A percentile compares a stretch with the other conserved stretches of the same genome.
Conservation (phyloP, 129 eudicot species). For the Apium graveolens region DNA sequence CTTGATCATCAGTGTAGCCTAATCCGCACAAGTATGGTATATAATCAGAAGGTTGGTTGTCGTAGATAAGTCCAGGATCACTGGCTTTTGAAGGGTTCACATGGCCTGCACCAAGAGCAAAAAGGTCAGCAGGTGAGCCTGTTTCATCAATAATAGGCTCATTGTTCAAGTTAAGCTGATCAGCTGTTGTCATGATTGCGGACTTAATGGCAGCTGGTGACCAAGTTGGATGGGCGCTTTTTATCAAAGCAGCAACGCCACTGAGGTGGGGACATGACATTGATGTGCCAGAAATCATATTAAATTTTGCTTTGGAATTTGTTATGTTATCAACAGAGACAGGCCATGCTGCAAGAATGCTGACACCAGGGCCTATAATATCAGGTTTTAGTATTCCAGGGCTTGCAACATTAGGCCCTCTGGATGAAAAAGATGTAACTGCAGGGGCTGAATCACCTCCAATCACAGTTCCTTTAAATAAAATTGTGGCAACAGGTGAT, state of each 20-base stretch:
- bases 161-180: constrained; percentile 28
- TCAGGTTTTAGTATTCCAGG: constrained; percentile 56
- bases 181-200: constrained; percentile 37
- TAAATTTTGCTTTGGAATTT: constrained; percentile 16
- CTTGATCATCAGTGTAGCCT: constrained; percentile 28
- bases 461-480: constrained; percentile 31
- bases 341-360: constrained; percentile 56
- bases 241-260: constrained; percentile 42
- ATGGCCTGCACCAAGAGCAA: constrained; percentile 45
- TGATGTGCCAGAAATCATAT: constrained; percentile 48
- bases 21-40: constrained; percentile 36
- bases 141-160: constrained; percentile 32
- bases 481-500: constrained; percentile 26
- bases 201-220: constrained; percentile 56
- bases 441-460: constrained; percentile 39
- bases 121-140: constrained; percentile 29
- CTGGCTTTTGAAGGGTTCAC: constrained; percentile 47
- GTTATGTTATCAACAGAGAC: constrained; percentile 27
- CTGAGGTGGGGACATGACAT: constrained; percentile 58
- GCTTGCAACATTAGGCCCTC: constrained; percentile 37
- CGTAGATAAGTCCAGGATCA: constrained; percentile 41
- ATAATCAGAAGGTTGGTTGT: constrained; percentile 35
- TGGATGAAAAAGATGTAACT: constrained; percentile 42
- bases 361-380: constrained; percentile 53
- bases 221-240: constrained; percentile 50